phyloP scores from a whole-genome alignment of 805 yeast species.

The Ogataea neopini region DNA sequence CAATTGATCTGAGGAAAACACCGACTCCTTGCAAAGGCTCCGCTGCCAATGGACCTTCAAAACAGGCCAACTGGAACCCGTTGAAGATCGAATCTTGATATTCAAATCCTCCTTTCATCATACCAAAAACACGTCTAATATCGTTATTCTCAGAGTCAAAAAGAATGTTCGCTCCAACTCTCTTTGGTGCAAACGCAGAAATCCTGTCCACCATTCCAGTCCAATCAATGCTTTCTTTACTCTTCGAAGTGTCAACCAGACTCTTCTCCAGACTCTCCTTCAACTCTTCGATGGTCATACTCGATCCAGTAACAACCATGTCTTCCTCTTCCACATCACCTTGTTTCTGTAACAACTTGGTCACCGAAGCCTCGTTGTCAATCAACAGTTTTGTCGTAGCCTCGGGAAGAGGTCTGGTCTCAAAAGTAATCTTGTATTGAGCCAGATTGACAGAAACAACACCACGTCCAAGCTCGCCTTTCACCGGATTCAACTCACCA shows the following conservation, averaged over 20 bases:
- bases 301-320: slow-evolving; percentile 16
- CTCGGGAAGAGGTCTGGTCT: slow-evolving; percentile 56
- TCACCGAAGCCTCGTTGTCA: slow-evolving; percentile 46
- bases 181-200: slow-evolving; percentile 73
- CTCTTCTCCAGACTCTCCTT: slow-evolving; percentile 35
- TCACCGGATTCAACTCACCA: slow-evolving; percentile 50
- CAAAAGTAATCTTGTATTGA: slow-evolving; percentile 42
- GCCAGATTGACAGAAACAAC: slow-evolving; percentile 52
- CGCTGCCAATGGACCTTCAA: slow-evolving; percentile 84
- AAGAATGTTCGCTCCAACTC: slow-evolving; percentile 73
- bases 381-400: slow-evolving; percentile 50
- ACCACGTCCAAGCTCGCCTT: slow-evolving; percentile 50
- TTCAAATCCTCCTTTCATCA: slow-evolving; percentile 30
- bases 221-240: slow-evolving; percentile 33
- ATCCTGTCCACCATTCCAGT: slow-evolving; percentile 41
- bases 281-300: slow-evolving; percentile 33
- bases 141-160: slow-evolving; percentile 49
- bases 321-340: slow-evolving; percentile 18
- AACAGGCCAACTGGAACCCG: slow-evolving; percentile 82
- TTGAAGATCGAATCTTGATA: slow-evolving; percentile 67
- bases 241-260: slow-evolving; percentile 18
- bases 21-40: slow-evolving; percentile 88
- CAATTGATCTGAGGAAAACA: slow-evolving; percentile 47
- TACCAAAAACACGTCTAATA: slow-evolving; percentile 37
- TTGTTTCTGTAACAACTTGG: slow-evolving; percentile 30